Evolutionary conservation across 805 yeast genomes (phyloP).

Genomic region (Kurtzmaniella fragi): DNA sequence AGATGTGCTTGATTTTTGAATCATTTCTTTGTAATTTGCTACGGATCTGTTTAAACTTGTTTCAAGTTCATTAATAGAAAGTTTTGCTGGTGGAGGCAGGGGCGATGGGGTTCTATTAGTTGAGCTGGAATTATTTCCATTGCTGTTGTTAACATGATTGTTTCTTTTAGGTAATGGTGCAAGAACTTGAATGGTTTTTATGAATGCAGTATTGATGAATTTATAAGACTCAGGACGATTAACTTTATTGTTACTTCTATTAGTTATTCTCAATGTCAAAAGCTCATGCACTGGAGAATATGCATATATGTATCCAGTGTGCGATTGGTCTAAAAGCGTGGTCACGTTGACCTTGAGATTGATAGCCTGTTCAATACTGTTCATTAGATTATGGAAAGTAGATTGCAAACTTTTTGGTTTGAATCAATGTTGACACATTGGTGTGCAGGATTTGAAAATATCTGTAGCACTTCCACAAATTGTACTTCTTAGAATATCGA

Average conservation of each 20-base stretch:
- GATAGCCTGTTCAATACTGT: constrained; percentile 13
- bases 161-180: constrained; percentile 27
- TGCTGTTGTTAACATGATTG: constrained; percentile 4
- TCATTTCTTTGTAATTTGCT: constrained; percentile 29
- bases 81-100: constrained; percentile 13
- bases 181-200: constrained; percentile 45
- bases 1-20: constrained; percentile 14
- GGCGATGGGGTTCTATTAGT: constrained; percentile 26
- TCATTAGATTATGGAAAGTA: constrained; percentile 2
- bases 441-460: not conserved
- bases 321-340: constrained; percentile 51
- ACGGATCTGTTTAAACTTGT: constrained; percentile 20
- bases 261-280: constrained; percentile 27
- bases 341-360: constrained; percentile 49
- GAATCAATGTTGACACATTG: not conserved
- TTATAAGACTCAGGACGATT: constrained; percentile 30
- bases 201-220: constrained; percentile 52
- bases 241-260: constrained; percentile 8
- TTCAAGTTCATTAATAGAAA: constrained; percentile 15
- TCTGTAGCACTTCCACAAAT: not conserved
- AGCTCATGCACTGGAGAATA: constrained; percentile 47
- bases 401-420: constrained; percentile 2
- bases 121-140: constrained; percentile 13
- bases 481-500: constrained; percentile 8
- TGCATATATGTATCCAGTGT: constrained; percentile 62